Conservation (phyloP, 176 grass and related monocot species). For the Carex cristatella region DNA sequence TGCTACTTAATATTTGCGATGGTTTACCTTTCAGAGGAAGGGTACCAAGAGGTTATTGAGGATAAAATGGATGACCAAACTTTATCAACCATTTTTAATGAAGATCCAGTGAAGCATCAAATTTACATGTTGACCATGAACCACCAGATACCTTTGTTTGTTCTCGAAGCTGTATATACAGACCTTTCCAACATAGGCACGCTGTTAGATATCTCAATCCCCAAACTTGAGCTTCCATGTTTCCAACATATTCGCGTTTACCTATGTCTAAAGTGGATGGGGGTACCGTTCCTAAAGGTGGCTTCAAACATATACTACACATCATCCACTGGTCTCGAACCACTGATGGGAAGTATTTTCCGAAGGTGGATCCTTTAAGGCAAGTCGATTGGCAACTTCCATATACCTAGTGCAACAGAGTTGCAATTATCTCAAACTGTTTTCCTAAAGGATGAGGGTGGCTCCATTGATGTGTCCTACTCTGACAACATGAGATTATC, state of each 20-base stretch:
- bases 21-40: too few relatives aligned
- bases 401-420: not conserved
- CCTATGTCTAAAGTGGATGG: not conserved
- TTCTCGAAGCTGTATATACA: not conserved
- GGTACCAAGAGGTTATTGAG: too few relatives aligned
- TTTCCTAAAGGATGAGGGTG: not conserved
- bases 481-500: not conserved
- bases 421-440: not conserved
- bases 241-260: too few relatives aligned
- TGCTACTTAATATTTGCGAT: not conserved
- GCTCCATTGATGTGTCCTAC: not conserved
- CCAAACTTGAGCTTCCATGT: not conserved
- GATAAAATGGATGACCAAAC: not conserved
- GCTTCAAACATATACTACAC: too few relatives aligned
- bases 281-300: too few relatives aligned
- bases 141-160: not conserved
- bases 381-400: not conserved
- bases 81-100: not conserved
- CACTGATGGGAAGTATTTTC: not conserved
- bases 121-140: too few relatives aligned
- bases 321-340: not conserved
- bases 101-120: too few relatives aligned
- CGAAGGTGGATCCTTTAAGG: too few relatives aligned
- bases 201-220: not conserved
- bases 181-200: not conserved